phyloP scores from a whole-genome alignment of 225 moss, liverwort and hornwort species.

The Bryum argenteum region DNA sequence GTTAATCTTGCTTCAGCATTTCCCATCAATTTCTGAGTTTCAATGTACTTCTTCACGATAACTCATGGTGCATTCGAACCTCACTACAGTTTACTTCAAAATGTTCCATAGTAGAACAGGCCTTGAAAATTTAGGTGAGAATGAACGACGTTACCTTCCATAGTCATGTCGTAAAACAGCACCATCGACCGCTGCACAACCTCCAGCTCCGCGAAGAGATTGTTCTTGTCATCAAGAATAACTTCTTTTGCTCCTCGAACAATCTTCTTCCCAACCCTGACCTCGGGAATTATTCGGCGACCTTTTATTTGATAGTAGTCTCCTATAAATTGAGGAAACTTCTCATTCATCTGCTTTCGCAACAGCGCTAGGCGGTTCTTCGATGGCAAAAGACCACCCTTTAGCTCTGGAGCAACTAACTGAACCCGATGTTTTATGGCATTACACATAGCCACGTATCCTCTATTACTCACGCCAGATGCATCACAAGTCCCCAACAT shows the following conservation, averaged over 20 bases:
- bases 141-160: too few species aligned
- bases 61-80: too few species aligned
- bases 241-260: conserved; percentile 8
- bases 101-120: too few species aligned
- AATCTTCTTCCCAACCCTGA: background rate
- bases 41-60: too few species aligned
- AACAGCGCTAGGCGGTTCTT: background rate
- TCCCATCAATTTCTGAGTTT: too few species aligned
- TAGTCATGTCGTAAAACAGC: too few species aligned
- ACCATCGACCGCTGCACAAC: too few species aligned
- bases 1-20: too few species aligned
- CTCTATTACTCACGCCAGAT: background rate
- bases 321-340: background rate
- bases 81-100: too few species aligned
- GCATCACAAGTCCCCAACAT: background rate
- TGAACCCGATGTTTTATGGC: background rate
- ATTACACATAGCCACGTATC: background rate
- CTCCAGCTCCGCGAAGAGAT: background rate
- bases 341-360: background rate
- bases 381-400: background rate
- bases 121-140: too few species aligned
- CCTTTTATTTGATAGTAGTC: background rate
- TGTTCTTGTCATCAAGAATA: background rate
- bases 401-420: background rate
- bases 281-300: background rate